These are phyloP conservation scores for Sphaerulina populicola DNA, from an alignment of 2,329 filamentous ascomycete genomes.

Conservation along the genomic window DNA sequence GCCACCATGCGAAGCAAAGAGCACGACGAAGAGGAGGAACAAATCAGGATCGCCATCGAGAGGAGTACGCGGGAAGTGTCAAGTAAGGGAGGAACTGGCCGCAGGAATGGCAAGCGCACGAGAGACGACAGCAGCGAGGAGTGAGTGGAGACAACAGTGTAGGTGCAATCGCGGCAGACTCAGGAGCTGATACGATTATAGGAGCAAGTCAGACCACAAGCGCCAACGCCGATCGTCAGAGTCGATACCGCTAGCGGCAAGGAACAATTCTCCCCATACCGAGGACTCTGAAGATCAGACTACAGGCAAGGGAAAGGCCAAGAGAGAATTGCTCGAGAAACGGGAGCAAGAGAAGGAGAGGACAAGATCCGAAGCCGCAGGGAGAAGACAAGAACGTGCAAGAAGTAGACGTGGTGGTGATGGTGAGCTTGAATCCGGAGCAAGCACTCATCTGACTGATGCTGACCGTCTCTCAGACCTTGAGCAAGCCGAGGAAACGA, in stretches of 20 bases:
- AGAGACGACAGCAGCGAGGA: slow-evolving; percentile 91
- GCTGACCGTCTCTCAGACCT: slow-evolving; percentile 10
- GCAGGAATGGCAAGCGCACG: slow-evolving; percentile 67
- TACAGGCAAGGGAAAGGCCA: slow-evolving; percentile 22
- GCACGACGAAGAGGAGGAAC: slow-evolving; percentile 90
- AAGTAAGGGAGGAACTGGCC: slow-evolving; percentile 46
- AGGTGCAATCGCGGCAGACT: background rate
- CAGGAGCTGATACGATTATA: slow-evolving; percentile 34
- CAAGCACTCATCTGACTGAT: background rate
- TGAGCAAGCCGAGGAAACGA: slow-evolving; percentile 61
- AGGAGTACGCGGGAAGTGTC: slow-evolving; percentile 79
- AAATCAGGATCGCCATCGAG: slow-evolving; percentile 80
- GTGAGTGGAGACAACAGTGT: slow-evolving; percentile 50
- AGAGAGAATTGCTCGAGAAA: slow-evolving; percentile 53
- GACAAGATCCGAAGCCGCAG: slow-evolving; percentile 64
- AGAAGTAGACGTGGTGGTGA: slow-evolving; percentile 73
- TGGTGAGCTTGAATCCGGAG: slow-evolving; percentile 46
- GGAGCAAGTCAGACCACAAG: slow-evolving; percentile 64
- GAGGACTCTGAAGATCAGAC: slow-evolving; percentile 66
- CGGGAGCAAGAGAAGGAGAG: slow-evolving; percentile 59
- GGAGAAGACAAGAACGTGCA: slow-evolving; percentile 70
- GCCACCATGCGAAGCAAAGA: slow-evolving; percentile 98
- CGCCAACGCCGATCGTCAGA: slow-evolving; percentile 74
- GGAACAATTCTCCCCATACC: slow-evolving; percentile 39
- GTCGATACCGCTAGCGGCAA: slow-evolving; percentile 48